Percentiles rank a stretch among this genome's conserved stretches.
phyloP scores from a whole-genome alignment of 1,284 basidiomycete genomes.

The Chiua sp. region DNA sequence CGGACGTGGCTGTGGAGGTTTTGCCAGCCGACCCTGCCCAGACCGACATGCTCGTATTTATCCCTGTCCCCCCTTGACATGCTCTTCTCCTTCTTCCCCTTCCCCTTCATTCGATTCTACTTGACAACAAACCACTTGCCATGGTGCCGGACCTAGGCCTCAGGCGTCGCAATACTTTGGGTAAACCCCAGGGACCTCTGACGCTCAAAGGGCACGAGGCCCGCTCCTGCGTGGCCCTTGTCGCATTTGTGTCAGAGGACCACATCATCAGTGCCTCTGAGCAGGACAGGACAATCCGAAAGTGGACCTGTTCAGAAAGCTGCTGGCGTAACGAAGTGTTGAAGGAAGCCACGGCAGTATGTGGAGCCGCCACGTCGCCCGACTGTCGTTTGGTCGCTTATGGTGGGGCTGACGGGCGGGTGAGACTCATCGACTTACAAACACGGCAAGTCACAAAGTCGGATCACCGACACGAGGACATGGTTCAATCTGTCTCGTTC shows the following conservation, averaged over 20 bases:
- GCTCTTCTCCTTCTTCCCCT: no score
- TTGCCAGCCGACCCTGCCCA: no score
- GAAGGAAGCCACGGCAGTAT: not conserved
- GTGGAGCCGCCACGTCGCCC: slow-evolving; percentile 12
- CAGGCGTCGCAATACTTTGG: no score
- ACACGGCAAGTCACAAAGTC: slow-evolving; percentile 8
- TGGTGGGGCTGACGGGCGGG: slow-evolving; percentile 20
- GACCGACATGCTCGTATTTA: no score
- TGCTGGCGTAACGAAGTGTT: not conserved
- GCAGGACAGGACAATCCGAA: slow-evolving; percentile 23
- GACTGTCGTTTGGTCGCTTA: slow-evolving; percentile 23
- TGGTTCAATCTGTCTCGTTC: slow-evolving; percentile 23
- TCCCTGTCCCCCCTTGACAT: no score
- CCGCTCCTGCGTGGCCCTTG: slow-evolving; percentile 14
- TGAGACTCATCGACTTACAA: slow-evolving; percentile 15
- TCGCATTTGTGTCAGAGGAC: slow-evolving; percentile 20
- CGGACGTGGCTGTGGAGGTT: no score
- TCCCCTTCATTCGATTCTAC: no score
- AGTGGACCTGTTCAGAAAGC: slow-evolving; percentile 8
- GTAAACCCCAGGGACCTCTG: no score
- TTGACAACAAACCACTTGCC: no score
- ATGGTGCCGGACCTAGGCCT: no score
- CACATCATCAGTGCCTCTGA: slow-evolving; percentile 24
- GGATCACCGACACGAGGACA: slow-evolving; percentile 1
- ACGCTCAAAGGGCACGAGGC: slow-evolving; percentile 13